Conservation (phyloP, 225 moss, liverwort and hornwort species). For the Thuidium tamariscinum region DNA sequence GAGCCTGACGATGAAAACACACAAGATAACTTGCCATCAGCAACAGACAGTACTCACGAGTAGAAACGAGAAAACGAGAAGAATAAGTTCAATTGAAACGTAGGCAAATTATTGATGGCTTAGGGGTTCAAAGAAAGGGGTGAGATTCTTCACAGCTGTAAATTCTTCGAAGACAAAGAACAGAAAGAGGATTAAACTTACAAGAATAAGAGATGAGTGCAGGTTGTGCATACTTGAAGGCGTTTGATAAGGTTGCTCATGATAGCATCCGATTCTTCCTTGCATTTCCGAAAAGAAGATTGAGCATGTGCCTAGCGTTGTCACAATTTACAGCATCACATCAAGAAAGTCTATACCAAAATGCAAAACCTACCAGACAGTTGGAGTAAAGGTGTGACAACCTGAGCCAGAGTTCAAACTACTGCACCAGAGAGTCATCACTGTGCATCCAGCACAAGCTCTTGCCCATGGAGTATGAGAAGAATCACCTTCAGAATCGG, state of each 20-base stretch:
- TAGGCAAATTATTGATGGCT: neutral
- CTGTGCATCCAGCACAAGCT: neutral
- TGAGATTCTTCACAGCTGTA: neutral
- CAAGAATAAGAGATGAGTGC: neutral
- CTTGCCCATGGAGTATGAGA: neutral
- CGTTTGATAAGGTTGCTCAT: slow-evolving; percentile 44
- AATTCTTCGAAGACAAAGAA: neutral
- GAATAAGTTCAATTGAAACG: neutral
- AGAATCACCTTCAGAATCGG: slow-evolving; percentile 70
- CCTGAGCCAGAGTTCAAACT: neutral
- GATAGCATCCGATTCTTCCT: slow-evolving; percentile 72
- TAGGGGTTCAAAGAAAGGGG: neutral
- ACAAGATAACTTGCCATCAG: neutral
- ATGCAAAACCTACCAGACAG: neutral
- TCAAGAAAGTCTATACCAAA: neutral
- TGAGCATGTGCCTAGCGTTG: slow-evolving; percentile 66
- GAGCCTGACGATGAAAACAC: slow-evolving; percentile 33
- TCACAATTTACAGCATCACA: slow-evolving; percentile 14
- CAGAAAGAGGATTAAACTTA: neutral
- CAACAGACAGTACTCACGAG: neutral
- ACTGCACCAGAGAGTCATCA: neutral
- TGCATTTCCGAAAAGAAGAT: slow-evolving; percentile 75
- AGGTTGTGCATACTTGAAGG: slow-evolving; percentile 44
- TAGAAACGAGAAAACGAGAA: neutral
- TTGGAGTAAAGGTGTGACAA: neutral